phyloP scores from a whole-genome alignment of 352 stramenopile species.

The Globisporangium viniferum region DNA sequence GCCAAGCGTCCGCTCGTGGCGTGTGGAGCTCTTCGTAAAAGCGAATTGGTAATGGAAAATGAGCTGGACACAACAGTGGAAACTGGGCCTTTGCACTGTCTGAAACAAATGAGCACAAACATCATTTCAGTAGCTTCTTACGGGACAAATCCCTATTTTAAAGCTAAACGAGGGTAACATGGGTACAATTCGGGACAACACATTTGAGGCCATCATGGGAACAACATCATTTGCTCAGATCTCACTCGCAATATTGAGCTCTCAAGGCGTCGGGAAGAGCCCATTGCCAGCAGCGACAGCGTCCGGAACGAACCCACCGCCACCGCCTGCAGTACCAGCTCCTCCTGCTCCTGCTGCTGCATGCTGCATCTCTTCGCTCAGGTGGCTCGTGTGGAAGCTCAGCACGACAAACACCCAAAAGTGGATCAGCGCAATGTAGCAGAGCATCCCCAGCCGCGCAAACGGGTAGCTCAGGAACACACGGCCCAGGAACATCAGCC shows the following conservation, averaged over 20 bases:
- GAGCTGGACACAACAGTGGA: background rate
- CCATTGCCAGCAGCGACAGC: background rate
- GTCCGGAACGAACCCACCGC: background rate
- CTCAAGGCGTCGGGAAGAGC: conserved; percentile 14
- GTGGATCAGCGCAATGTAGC: conserved; percentile 80
- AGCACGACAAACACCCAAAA: conserved; percentile 85
- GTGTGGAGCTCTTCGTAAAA: background rate
- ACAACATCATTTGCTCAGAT: background rate
- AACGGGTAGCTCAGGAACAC: conserved; percentile 75
- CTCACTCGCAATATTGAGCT: conserved; percentile 1
- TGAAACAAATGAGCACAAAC: background rate
- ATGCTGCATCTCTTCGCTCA: conserved; percentile 71
- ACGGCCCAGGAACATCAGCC: conserved; percentile 72
- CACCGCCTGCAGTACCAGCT: conserved; percentile 16
- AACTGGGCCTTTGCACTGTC: background rate
- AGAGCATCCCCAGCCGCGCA: conserved; percentile 67
- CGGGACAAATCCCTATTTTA: background rate
- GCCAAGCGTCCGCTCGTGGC: background rate
- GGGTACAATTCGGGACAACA: conserved; percentile 11
- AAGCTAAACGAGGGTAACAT: conserved; percentile 1
- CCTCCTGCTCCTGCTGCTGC: conserved; percentile 21
- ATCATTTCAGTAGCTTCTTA: background rate
- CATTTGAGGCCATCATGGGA: background rate
- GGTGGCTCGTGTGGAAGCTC: conserved; percentile 85
- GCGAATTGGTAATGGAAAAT: background rate